These are phyloP conservation scores for Acanthamoeba sp. DNA, from an alignment of 208 protist genomes.

Conservation along the genomic window DNA sequence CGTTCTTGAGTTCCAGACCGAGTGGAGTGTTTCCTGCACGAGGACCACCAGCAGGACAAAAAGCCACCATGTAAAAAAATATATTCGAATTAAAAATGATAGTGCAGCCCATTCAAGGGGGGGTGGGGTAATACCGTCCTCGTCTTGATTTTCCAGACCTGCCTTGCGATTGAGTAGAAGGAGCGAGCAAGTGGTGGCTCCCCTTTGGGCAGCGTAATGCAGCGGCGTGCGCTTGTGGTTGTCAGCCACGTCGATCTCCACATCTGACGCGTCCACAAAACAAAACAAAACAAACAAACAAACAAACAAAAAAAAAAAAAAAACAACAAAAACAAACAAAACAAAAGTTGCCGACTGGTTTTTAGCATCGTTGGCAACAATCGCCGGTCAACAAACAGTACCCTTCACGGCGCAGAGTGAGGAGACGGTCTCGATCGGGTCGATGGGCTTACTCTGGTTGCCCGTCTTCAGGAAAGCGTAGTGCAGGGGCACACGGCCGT, in stretches of 20 bases:
- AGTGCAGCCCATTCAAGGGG: neutral
- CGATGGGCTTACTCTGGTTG: neutral
- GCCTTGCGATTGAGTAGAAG: constrained; percentile 73
- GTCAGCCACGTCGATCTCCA: constrained; percentile 76
- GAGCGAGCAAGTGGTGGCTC: constrained; percentile 74
- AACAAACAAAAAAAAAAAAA: neutral
- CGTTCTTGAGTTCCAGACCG: neutral
- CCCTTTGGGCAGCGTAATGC: constrained; percentile 78
- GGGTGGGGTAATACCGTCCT: neutral
- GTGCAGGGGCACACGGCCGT: constrained; percentile 78
- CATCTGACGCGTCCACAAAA: neutral
- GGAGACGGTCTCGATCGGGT: constrained; percentile 80
- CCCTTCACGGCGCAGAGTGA: constrained; percentile 71
- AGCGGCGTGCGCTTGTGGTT: constrained; percentile 80
- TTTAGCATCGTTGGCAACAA: too few species aligned
- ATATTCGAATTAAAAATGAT: neutral
- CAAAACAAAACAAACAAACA: neutral
- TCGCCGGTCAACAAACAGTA: too few species aligned
- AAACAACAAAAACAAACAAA: neutral
- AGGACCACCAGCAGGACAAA: neutral
- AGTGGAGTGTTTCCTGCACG: constrained; percentile 70
- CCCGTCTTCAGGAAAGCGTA: constrained; percentile 80
- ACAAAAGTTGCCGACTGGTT: neutral
- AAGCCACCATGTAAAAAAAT: neutral
- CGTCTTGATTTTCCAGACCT: constrained; percentile 71